Conservation (phyloP, 139 green algal species). For the Closterium sp. region DNA sequence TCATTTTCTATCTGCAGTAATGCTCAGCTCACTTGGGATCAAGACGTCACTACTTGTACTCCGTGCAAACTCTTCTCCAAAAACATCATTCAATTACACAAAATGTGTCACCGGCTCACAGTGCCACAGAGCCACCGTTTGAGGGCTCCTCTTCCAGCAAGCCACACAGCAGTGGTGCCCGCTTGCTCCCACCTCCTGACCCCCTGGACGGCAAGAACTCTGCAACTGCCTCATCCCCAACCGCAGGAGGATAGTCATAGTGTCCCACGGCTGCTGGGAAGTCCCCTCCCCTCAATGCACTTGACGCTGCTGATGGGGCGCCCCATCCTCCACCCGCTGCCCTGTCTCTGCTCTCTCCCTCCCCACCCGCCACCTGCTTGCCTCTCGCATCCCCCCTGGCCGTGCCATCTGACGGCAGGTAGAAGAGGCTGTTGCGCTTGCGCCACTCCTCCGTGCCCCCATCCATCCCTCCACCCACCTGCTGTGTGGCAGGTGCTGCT, state of each 20-base stretch:
- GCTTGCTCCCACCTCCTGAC: neutral
- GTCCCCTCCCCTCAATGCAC: neutral
- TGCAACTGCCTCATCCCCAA: neutral
- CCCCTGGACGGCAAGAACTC: neutral
- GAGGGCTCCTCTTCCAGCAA: neutral
- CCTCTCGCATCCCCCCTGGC: neutral
- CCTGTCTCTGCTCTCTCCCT: neutral
- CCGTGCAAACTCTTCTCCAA: too few species aligned
- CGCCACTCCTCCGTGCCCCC: neutral
- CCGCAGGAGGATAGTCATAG: neutral
- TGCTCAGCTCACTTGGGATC: too few species aligned
- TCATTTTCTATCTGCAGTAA: too few species aligned
- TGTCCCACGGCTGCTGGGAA: neutral
- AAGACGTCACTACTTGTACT: too few species aligned
- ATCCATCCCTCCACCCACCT: neutral
- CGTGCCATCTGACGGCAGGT: neutral
- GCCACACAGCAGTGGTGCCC: neutral
- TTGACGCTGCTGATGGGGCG: neutral
- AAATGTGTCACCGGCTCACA: too few species aligned
- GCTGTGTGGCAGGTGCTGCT: neutral
- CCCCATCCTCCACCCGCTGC: neutral
- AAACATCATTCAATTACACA: too few species aligned
- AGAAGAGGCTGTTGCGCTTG: neutral
- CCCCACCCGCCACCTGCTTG: neutral
- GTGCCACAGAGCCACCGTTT: too few species aligned